Conservation (phyloP, 306 rosid species). For the Chamaecrista fasciculata region DNA sequence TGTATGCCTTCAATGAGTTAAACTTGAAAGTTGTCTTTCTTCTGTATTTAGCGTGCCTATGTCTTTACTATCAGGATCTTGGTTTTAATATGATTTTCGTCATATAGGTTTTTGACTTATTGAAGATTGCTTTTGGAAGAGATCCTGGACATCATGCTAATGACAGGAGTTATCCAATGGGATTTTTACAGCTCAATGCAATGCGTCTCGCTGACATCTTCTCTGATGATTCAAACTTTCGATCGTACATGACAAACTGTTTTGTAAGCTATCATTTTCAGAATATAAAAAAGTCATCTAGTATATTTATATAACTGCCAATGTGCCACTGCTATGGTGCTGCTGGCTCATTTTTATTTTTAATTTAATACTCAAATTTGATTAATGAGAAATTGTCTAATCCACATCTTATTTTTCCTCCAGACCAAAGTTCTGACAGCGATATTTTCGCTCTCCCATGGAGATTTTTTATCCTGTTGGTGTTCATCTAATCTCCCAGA, state of each 20-base stretch:
- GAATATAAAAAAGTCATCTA: slow-evolving; percentile 10
- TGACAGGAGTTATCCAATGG: slow-evolving; percentile 53
- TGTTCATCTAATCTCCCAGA: slow-evolving; percentile 68
- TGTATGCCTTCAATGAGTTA: background rate
- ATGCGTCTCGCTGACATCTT: slow-evolving; percentile 77
- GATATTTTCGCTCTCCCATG: slow-evolving; percentile 64
- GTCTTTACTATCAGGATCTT: slow-evolving; percentile 16
- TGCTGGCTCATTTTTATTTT: background rate
- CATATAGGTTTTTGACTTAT: slow-evolving; percentile 56
- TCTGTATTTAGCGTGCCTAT: slow-evolving; percentile 1
- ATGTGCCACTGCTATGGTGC: slow-evolving; percentile 2
- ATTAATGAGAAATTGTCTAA: slow-evolving; percentile 4
- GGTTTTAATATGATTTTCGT: slow-evolving; percentile 17
- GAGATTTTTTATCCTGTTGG: slow-evolving; percentile 71
- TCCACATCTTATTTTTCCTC: slow-evolving; percentile 7
- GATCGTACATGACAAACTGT: slow-evolving; percentile 57
- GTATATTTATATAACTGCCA: background rate
- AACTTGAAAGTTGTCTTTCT: slow-evolving; percentile 13
- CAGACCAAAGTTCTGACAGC: slow-evolving; percentile 73
- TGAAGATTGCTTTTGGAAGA: slow-evolving; percentile 57
- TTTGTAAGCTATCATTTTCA: slow-evolving; percentile 52
- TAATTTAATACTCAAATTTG: background rate
- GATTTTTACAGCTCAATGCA: slow-evolving; percentile 74
- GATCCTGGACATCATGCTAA: slow-evolving; percentile 35
- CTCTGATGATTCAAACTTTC: slow-evolving; percentile 78